Conservation (phyloP, 306 rosid species). For the Sechiopsis laciniata region DNA sequence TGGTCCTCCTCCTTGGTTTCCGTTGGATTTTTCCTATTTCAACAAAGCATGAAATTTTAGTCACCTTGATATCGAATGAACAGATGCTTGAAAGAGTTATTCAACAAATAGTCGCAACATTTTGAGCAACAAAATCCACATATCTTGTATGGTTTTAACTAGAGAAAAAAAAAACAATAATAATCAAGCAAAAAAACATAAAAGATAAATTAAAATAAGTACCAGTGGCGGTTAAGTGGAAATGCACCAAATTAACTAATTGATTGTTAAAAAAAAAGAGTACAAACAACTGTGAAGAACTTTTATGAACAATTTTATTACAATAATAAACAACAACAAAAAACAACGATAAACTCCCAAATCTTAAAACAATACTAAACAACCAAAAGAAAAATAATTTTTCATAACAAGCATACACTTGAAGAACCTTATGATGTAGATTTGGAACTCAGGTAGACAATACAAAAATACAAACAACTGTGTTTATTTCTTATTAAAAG, state of each 20-base stretch:
- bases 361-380: neutral
- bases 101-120: neutral
- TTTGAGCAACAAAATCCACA: neutral
- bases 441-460: neutral
- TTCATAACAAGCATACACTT: neutral
- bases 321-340: no score
- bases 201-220: slow-evolving; percentile 6
- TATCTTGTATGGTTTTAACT: neutral
- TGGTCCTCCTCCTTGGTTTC: slow-evolving; percentile 55
- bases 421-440: neutral
- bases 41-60: slow-evolving; percentile 12
- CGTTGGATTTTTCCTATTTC: slow-evolving; percentile 46
- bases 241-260: neutral
- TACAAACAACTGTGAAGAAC: no score
- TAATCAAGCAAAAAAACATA: neutral
- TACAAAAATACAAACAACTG: neutral
- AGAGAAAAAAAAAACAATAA: neutral
- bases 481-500: neutral
- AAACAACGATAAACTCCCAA: no score
- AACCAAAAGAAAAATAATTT: no score
- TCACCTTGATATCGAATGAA: neutral
- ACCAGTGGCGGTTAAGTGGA: neutral
- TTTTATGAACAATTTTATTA: no score
- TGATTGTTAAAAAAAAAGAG: neutral
- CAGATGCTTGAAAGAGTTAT: neutral